Evolutionary conservation across 495 filamentous ascomycete species (phyloP), one percentile per base, ranked within the genome.

Genomic region (Cladorrhinum samala): DNA sequence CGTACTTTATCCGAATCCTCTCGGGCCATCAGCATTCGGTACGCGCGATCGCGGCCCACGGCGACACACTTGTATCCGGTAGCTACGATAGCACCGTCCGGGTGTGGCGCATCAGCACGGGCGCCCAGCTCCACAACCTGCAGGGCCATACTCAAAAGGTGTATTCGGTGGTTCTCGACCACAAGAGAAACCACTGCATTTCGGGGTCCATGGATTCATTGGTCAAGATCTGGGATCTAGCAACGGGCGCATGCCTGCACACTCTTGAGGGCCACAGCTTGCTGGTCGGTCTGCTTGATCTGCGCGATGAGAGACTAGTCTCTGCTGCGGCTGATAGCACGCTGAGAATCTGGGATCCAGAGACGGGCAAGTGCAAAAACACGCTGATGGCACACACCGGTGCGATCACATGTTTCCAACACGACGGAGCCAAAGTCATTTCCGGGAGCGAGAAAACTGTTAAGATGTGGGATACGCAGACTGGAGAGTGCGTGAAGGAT

Each of bases 341-440:
- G 1, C 75, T 99, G 14, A 78, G 94, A 39, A 95, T 99, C 59
- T 99, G 93, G 93, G 93, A 99, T 66, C 94, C 93, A 1, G 89
- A 95, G 63, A 89, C 78, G 38, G 93, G 94, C 8, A 85, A 87
- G 57, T 99, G 93, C 68, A 93, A 89, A 68, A 87, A 83, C 62
- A 91, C 82, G 16, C 72, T 99, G 51, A 89, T 83, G 53, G 93
- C 94, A 0, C 93, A 99, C 60, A 96, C 91, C 2, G 93, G 91
- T 46, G 93, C 93, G 14, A 99, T 99, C 57, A 99, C 93, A 14
- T 99, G 93, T 70, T 99, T 99, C 71, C 94, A 97, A 66, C 93
- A 99, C 60, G 93, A 99, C 65, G 91, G 85, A 0, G 86, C 92
- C 56, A 99, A 97, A 61, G 91, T 99, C 45, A 92, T 99, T 49